Evolutionary conservation across 2,329 filamentous ascomycete species (phyloP), one percentile per base, ranked within the genome.

Genomic region (Cladosporium sp.): DNA sequence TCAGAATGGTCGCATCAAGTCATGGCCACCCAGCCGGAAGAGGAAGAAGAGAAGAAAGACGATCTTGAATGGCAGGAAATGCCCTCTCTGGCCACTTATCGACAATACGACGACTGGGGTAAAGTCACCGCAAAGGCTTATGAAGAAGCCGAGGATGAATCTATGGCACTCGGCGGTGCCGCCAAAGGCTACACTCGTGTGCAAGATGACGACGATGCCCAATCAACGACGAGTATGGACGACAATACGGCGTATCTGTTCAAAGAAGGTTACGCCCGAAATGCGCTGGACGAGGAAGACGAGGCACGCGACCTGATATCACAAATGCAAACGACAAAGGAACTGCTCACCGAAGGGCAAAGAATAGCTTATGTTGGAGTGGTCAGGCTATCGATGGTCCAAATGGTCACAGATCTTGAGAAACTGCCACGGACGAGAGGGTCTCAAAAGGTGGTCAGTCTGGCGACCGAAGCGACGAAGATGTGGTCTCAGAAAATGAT

Each of bases 401-500:
- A 81, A 53, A 88, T 98, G 84, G 74, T 84, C 46, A 80, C 80
- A 55, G 83, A 87, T 27, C 66, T 84, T 48, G 82, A 88, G 50
- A 68, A 69, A 9, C 66, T 91, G 33, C 78, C 83, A 53, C 69
- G 72, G 22, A 83, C 78, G 2, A 88, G 78, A 60, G 79, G 76
- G 36, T 78, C 81, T 1, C 93, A 85, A 69, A 96, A 92, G 67
- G 74, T 83, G 38, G 67, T 90, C 9, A 77, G 80, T 25, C 72
- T 85, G 53, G 81, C 86, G 0, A 73, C 83, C 9, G 93, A 96
- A 67, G 80, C 84, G 30, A 85, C 88, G 72, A 86, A 86, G 68
- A 96, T 96, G 86, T 98, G 92, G 92, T 84, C 87, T 50, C 93
- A 98, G 67, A 94, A 94, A 72, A 95, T 95, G 79, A 98, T 98